Evolutionary conservation across 1,139 yeast genomes (phyloP).

Genomic region (Chernovozyma aurita): DNA sequence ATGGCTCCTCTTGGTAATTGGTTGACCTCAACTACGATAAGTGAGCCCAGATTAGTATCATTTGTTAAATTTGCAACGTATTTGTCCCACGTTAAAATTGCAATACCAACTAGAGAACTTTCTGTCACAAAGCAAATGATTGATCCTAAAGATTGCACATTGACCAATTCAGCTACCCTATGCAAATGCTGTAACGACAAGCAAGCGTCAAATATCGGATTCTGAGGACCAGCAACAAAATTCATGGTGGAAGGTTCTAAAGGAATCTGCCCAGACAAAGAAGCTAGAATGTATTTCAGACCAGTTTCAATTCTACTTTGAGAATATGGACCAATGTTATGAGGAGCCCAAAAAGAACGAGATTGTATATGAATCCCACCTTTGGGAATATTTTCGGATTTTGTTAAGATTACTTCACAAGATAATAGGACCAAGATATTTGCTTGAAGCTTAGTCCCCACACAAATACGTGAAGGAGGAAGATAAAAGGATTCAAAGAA

Average conservation of each 20-base stretch:
- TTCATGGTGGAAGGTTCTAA: conserved; percentile 70
- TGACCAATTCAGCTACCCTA: conserved; percentile 56
- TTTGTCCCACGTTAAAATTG: conserved; percentile 33
- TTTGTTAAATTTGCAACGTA: conserved; percentile 19
- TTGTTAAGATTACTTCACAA: conserved; percentile 33
- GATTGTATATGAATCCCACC: conserved; percentile 87
- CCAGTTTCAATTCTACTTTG: conserved; percentile 59
- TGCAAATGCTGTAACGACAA: conserved; percentile 72
- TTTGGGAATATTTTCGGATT: conserved; percentile 19
- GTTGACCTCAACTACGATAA: conserved; percentile 55
- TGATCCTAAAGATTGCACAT: conserved; percentile 38
- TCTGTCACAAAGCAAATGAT: conserved; percentile 53
- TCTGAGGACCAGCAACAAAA: conserved; percentile 12
- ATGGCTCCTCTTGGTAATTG: conserved; percentile 65
- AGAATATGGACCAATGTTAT: conserved; percentile 95
- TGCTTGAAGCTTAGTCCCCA: conserved; percentile 51
- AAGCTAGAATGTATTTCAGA: conserved; percentile 40
- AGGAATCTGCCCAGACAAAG: conserved; percentile 92
- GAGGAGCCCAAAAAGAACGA: conserved; percentile 96
- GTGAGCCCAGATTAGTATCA: conserved; percentile 16
- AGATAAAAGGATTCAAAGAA: conserved; percentile 51
- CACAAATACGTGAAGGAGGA: conserved; percentile 89
- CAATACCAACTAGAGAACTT: conserved; percentile 20
- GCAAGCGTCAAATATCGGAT: conserved; percentile 21
- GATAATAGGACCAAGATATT: conserved; percentile 50